A percentile compares a stretch with the other conserved stretches of the same genome.
Evolutionary conservation across 129 eudicot species (phyloP).

Genomic region (Rutidosis leptorrhynchoides): DNA sequence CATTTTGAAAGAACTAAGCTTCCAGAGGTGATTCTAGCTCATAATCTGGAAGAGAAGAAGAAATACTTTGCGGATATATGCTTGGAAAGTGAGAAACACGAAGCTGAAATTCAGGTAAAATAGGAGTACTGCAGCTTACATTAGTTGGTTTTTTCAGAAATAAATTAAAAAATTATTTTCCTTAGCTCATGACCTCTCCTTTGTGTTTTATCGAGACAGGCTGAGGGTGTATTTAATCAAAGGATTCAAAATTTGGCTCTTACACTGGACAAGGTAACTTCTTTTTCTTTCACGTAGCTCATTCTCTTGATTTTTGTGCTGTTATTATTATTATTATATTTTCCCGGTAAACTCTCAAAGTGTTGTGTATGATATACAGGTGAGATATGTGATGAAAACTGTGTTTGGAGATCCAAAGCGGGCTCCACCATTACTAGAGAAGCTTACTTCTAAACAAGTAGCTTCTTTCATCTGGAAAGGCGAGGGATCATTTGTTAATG

Average conservation of each 20-base stretch:
- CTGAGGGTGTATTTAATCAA: conserved; percentile 97
- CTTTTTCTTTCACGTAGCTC: neutral
- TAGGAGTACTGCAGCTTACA: neutral
- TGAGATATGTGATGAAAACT: conserved; percentile 81
- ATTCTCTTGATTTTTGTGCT: neutral
- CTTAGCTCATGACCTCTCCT: conserved; percentile 1
- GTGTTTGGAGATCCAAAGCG: conserved; percentile 87
- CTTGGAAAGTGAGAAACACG: conserved; percentile 72
- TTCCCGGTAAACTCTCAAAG: neutral
- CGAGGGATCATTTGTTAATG: conserved; percentile 78
- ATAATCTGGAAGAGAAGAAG: conserved; percentile 84
- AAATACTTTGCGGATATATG: conserved; percentile 74
- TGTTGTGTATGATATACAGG: conserved; percentile 44
- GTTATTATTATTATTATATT: neutral
- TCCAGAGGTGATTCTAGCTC: conserved; percentile 76
- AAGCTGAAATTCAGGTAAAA: conserved; percentile 88
- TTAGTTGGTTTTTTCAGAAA: neutral
- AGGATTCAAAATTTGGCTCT: conserved; percentile 98
- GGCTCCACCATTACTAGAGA: conserved; percentile 92
- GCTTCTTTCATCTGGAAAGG: conserved; percentile 86
- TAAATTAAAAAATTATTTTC: neutral
- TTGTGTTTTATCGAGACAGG: conserved; percentile 41
- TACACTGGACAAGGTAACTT: conserved; percentile 81
- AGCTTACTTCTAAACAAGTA: conserved; percentile 70
- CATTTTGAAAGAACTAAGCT: conserved; percentile 89